Conservation (phyloP, 1,284 basidiomycete species). For the Apiotrichum veenhuisii region DNA sequence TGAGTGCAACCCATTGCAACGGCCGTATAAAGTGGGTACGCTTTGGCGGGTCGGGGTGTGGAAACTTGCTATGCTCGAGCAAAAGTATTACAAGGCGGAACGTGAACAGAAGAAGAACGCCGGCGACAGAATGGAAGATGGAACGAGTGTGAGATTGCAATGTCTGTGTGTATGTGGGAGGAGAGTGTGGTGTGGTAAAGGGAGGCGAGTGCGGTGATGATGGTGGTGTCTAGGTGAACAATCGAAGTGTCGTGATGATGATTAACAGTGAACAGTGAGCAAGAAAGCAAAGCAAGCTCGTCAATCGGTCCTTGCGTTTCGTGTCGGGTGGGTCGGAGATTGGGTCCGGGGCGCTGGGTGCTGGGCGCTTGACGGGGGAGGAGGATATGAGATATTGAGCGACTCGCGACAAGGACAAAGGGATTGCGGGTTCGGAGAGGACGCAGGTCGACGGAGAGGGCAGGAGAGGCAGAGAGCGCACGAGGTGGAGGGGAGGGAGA, state of each 20-base stretch:
- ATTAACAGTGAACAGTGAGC: background rate
- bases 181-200: background rate
- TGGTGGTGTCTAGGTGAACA: background rate
- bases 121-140: no score
- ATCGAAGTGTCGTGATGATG: background rate
- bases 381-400: background rate
- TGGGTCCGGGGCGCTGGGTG: background rate
- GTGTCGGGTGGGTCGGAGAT: background rate
- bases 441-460: no score
- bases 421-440: background rate
- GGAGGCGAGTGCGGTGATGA: background rate
- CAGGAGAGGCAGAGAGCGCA: background rate
- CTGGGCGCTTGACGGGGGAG: background rate
- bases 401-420: background rate
- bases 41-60: background rate
- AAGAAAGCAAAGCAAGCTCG: background rate
- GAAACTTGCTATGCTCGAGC: background rate
- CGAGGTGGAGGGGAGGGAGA: background rate
- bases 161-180: background rate
- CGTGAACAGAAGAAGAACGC: background rate
- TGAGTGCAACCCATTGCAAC: slow-evolving; percentile 51
- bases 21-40: background rate
- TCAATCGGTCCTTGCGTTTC: background rate
- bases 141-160: background rate
- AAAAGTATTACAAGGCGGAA: background rate